Evolutionary conservation across 2,329 filamentous ascomycete species (phyloP).

Genomic region (Coleophoma eucalyptorum): DNA sequence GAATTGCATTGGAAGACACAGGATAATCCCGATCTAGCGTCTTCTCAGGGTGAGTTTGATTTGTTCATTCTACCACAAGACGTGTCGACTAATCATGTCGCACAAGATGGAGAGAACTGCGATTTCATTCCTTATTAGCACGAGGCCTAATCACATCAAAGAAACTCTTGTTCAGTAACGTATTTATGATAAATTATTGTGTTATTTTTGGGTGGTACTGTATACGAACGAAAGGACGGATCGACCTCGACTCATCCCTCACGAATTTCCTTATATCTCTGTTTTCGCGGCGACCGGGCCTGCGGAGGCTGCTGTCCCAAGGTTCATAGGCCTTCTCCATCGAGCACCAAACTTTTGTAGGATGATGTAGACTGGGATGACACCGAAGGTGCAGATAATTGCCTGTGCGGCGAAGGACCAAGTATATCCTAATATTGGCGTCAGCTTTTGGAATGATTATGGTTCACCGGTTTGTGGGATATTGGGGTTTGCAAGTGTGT

Average conservation of each 20-base stretch:
- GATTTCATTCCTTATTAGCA: constrained; percentile 1
- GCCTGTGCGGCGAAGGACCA: constrained; percentile 26
- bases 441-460: not conserved
- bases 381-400: constrained; percentile 23
- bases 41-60: not conserved
- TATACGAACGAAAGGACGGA: too few relatives aligned
- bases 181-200: not conserved
- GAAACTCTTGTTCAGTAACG: too few relatives aligned
- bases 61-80: not conserved
- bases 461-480: too few relatives aligned
- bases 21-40: not conserved
- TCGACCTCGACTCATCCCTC: too few relatives aligned
- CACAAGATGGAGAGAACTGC: not conserved
- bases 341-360: constrained; percentile 19
- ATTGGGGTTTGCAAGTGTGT: not conserved
- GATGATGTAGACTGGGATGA: constrained; percentile 17
- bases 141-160: not conserved
- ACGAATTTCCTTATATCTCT: too few relatives aligned
- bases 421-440: constrained; percentile 15
- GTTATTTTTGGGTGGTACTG: not conserved
- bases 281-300: not conserved
- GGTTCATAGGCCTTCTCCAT: constrained; percentile 10
- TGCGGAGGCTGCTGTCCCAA: not conserved
- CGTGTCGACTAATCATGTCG: not conserved
- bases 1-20: constrained; percentile 27